Conservation (phyloP, 805 yeast genomes). For the Cyberlindnera galapagoensis region DNA sequence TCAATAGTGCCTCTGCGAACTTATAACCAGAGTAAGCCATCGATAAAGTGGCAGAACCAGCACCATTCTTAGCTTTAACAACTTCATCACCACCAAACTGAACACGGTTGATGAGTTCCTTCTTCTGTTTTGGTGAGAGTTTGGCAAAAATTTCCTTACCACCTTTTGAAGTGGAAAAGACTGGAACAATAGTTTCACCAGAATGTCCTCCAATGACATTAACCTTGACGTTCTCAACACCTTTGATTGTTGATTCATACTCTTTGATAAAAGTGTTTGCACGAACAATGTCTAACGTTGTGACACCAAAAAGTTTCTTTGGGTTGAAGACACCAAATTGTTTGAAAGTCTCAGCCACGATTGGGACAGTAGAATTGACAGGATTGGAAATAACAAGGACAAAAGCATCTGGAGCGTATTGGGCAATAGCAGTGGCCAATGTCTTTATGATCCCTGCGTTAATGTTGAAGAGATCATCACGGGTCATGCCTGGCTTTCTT, state of each 20-base stretch:
- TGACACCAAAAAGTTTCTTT: slow-evolving; percentile 75
- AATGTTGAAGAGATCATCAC: slow-evolving; percentile 81
- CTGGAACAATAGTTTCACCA: slow-evolving; percentile 90
- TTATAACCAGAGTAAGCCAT: slow-evolving; percentile 94
- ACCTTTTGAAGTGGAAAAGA: slow-evolving; percentile 29
- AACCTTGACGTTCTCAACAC: slow-evolving; percentile 38
- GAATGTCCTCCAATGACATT: slow-evolving; percentile 82
- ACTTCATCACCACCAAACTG: slow-evolving; percentile 98
- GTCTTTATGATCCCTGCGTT: slow-evolving; percentile 76
- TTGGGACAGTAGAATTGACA: slow-evolving; percentile 88
- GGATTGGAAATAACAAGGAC: slow-evolving; percentile 87
- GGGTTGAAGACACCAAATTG: slow-evolving; percentile 65
- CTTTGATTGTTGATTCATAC: slow-evolving; percentile 31
- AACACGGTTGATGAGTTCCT: slow-evolving; percentile 69
- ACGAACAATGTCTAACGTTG: slow-evolving; percentile 81
- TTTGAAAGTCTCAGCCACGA: slow-evolving; percentile 74
- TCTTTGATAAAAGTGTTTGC: slow-evolving; percentile 60
- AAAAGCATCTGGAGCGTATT: slow-evolving; percentile 64
- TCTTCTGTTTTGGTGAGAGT: slow-evolving; percentile 20
- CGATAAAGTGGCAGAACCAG: slow-evolving; percentile 90
- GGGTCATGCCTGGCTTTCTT: slow-evolving; percentile 92
- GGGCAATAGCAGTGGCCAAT: slow-evolving; percentile 70
- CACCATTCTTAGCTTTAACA: slow-evolving; percentile 90
- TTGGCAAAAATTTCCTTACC: slow-evolving; percentile 11
- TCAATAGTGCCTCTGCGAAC: slow-evolving; percentile 49